Conservation (phyloP, 257 asterid species). For the Cruciata laevipes region DNA sequence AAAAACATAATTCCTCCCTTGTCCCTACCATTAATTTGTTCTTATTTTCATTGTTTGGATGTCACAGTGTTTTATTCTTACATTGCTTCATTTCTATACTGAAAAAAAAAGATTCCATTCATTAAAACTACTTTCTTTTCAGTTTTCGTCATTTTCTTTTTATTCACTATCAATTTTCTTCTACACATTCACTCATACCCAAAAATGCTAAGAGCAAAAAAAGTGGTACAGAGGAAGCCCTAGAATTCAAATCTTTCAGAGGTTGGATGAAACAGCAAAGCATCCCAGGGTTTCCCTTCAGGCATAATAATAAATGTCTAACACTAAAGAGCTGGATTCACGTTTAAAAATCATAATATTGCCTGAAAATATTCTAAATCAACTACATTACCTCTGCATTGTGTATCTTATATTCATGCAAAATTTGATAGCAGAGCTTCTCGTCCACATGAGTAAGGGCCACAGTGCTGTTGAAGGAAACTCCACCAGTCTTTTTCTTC, state of each 20-base stretch:
- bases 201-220: neutral
- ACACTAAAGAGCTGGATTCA: neutral
- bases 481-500: constrained; percentile 95
- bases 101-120: neutral
- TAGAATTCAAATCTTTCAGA: neutral
- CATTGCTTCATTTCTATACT: neutral
- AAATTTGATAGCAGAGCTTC: constrained; percentile 96
- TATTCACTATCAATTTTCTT: neutral
- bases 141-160: too few relatives aligned
- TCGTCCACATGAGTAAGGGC: constrained; percentile 89
- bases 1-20: neutral
- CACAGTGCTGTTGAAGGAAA: constrained; percentile 88
- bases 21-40: neutral
- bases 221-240: neutral
- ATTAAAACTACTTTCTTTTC: neutral
- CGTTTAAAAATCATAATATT: neutral
- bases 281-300: neutral
- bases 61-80: neutral
- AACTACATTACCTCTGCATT: constrained; percentile 78
- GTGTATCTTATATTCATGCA: constrained; percentile 98
- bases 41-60: neutral
- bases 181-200: neutral
- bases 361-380: neutral
- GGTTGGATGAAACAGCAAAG: neutral
- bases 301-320: neutral